phyloP scores from a whole-genome alignment of 176 grass and related monocot genomes.

The Aegilops speltoides region DNA sequence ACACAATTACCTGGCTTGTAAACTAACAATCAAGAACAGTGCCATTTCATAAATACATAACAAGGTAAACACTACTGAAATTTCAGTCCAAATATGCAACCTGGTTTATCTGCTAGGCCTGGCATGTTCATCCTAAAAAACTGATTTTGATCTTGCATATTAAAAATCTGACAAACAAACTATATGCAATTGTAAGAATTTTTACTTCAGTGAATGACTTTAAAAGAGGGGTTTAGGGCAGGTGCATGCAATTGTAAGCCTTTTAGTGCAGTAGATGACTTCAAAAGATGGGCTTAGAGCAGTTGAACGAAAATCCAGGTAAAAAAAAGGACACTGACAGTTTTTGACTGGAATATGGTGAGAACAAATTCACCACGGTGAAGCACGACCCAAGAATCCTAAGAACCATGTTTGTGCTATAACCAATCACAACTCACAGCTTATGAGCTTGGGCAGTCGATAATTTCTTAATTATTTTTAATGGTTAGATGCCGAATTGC shows the following conservation, averaged over 20 bases:
- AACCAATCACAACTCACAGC: neutral
- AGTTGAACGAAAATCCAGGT: neutral
- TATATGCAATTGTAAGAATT: neutral
- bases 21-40: slow-evolving; percentile 21
- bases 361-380: neutral
- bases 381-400: neutral
- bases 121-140: neutral
- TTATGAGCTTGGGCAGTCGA: neutral
- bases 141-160: neutral
- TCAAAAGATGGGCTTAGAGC: neutral
- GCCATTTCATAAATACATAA: slow-evolving; percentile 18
- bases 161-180: too few species aligned
- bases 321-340: neutral
- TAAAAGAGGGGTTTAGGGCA: neutral
- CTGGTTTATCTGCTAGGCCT: slow-evolving; percentile 5
- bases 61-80: neutral
- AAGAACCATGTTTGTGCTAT: neutral
- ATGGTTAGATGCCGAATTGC: neutral
- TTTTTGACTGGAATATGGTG: neutral
- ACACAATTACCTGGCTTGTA: slow-evolving; percentile 1
- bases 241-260: neutral
- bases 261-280: neutral
- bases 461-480: neutral
- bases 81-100: neutral
- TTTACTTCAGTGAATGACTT: neutral